Percentiles rank a stretch among this genome's conserved stretches.
Conservation (phyloP, 2,329 filamentous ascomycete genomes). For the Penicillium sp. region DNA sequence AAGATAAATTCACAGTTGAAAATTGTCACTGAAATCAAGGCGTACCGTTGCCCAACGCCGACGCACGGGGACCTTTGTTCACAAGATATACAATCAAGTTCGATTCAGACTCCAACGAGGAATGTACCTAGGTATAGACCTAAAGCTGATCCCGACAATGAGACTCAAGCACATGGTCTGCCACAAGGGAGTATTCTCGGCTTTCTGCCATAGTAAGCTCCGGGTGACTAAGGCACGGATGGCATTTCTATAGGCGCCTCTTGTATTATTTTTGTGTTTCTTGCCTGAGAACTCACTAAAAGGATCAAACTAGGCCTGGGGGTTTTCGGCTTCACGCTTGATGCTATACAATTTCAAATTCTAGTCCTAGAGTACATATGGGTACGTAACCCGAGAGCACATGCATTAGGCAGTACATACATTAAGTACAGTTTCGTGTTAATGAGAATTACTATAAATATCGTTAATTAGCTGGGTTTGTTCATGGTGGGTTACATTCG, state of each 20-base stretch:
- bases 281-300: background rate
- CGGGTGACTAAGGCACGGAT: no score
- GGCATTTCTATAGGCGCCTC: background rate
- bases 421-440: background rate
- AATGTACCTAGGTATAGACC: background rate
- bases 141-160: background rate
- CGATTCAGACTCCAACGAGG: background rate
- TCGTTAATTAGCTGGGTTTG: background rate
- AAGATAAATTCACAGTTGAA: background rate
- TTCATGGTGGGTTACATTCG: background rate
- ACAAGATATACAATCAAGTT: background rate
- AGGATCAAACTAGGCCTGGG: background rate
- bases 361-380: background rate
- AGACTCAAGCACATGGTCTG: background rate
- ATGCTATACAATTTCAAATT: background rate
- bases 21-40: background rate
- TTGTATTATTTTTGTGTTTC: background rate
- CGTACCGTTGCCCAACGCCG: background rate
- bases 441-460: background rate
- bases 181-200: no score
- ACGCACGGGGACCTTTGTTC: background rate
- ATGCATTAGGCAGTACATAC: background rate
- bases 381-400: background rate
- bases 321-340: background rate
- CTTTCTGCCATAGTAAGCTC: background rate